These are phyloP conservation scores for Fragosphaeria purpurea DNA, from an alignment of 2,329 filamentous ascomycete species.

Conservation along the genomic window DNA sequence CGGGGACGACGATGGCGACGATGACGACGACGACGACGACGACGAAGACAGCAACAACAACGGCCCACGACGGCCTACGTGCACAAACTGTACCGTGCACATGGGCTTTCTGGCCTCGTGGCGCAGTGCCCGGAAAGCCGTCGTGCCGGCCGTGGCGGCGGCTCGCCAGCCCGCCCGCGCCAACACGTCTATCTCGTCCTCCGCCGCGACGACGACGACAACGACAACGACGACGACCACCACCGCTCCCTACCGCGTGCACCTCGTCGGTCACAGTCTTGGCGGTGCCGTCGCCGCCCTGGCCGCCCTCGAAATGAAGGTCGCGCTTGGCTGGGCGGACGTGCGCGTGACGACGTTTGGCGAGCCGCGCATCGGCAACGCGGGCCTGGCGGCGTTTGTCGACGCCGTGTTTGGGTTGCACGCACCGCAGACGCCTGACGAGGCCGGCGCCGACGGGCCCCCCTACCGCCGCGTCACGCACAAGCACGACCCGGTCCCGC, in stretches of 20 bases:
- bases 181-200: neutral
- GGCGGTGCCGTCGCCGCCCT: conserved; percentile 87
- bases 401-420: conserved; percentile 40
- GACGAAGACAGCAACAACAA: conserved; percentile 5
- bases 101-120: conserved; percentile 82
- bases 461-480: conserved; percentile 76
- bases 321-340: conserved; percentile 60
- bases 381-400: conserved; percentile 44
- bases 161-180: conserved; percentile 30
- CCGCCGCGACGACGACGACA: conserved; percentile 38
- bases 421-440: conserved; percentile 7
- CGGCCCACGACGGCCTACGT: conserved; percentile 29
- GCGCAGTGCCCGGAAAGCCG: conserved; percentile 58
- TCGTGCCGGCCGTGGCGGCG: conserved; percentile 57
- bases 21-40: neutral
- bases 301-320: conserved; percentile 69
- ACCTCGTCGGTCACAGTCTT: conserved; percentile 81
- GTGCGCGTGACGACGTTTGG: conserved; percentile 82
- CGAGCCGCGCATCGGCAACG: conserved; percentile 62
- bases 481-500: conserved; percentile 73
- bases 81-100: conserved; percentile 85
- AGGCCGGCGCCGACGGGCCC: conserved; percentile 9
- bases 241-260: conserved; percentile 50
- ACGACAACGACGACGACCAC: too few species aligned
- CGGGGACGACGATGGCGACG: conserved; percentile 9